Conservation (phyloP, 1,284 basidiomycete genomes). For the Rhizopogon parksii region DNA sequence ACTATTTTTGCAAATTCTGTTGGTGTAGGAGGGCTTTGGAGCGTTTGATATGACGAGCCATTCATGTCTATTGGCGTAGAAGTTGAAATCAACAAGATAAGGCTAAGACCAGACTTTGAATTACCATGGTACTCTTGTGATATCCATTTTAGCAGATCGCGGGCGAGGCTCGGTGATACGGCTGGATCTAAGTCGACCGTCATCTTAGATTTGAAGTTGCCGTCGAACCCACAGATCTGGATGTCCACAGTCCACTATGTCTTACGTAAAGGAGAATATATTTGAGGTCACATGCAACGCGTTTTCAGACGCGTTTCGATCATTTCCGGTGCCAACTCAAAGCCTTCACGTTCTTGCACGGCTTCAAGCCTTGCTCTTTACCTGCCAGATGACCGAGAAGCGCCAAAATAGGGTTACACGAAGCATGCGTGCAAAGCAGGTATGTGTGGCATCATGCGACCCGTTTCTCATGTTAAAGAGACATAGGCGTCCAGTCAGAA, state of each 20-base stretch:
- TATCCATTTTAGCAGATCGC: slow-evolving; percentile 35
- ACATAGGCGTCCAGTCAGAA: slow-evolving; percentile 19
- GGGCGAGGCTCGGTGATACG: slow-evolving; percentile 1
- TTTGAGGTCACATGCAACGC: slow-evolving; percentile 4
- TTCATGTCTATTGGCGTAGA: slow-evolving; percentile 50
- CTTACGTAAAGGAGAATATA: neutral
- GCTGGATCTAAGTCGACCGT: neutral
- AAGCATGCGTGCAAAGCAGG: slow-evolving; percentile 13
- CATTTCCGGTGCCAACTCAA: neutral
- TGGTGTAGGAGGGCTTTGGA: slow-evolving; percentile 55
- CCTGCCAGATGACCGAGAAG: slow-evolving; percentile 19
- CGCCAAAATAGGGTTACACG: slow-evolving; percentile 16
- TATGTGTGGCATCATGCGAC: slow-evolving; percentile 9
- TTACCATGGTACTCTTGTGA: slow-evolving; percentile 51
- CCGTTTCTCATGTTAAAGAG: slow-evolving; percentile 4
- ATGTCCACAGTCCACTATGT: neutral
- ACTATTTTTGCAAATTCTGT: slow-evolving; percentile 71
- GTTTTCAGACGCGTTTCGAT: slow-evolving; percentile 3
- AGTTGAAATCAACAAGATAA: neutral
- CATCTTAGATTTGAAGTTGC: neutral
- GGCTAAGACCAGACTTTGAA: neutral
- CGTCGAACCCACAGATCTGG: too few species aligned
- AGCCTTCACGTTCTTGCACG: neutral
- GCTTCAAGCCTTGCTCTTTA: neutral
- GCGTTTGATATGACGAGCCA: slow-evolving; percentile 45